A percentile compares a stretch with the other conserved stretches of the same genome.
phyloP scores from a whole-genome alignment of 83 land plant genomes.

The Diphasiastrum complanatum region DNA sequence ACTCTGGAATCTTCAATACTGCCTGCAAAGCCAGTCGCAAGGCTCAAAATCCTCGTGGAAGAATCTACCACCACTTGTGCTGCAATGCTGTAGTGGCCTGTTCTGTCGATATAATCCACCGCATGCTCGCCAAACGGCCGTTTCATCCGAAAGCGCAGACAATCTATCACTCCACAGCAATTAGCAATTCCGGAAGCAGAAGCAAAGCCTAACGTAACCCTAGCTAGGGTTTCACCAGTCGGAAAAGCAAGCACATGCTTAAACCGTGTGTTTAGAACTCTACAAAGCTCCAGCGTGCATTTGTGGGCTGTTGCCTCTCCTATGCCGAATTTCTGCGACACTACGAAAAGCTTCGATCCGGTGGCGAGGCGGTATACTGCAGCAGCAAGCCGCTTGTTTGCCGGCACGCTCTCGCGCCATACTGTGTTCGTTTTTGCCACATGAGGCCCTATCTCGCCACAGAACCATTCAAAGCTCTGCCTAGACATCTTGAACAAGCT shows the following conservation, averaged over 20 bases:
- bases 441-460: conserved; percentile 53
- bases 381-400: conserved; percentile 42
- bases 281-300: conserved; percentile 51
- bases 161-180: conserved; percentile 58
- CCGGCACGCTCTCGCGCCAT: conserved; percentile 20
- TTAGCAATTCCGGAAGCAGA: conserved; percentile 39
- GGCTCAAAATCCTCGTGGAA: conserved; percentile 39
- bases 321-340: conserved; percentile 36
- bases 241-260: conserved; percentile 54
- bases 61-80: conserved; percentile 59
- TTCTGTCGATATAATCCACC: conserved; percentile 16
- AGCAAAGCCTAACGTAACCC: conserved; percentile 27
- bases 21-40: conserved; percentile 47
- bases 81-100: conserved; percentile 21
- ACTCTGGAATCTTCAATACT: conserved; percentile 35
- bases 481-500: conserved; percentile 43
- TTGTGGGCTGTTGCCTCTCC: conserved; percentile 37
- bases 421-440: conserved; percentile 44
- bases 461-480: conserved; percentile 61
- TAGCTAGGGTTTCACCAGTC: conserved; percentile 20
- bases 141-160: conserved; percentile 35
- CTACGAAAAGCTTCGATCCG: conserved; percentile 39
- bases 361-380: conserved; percentile 52
- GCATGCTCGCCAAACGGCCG: neutral
- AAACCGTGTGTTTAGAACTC: conserved; percentile 55